These are phyloP conservation scores for Paspalum notatum DNA, from an alignment of 176 grass and related monocot species.

Conservation along the genomic window DNA sequence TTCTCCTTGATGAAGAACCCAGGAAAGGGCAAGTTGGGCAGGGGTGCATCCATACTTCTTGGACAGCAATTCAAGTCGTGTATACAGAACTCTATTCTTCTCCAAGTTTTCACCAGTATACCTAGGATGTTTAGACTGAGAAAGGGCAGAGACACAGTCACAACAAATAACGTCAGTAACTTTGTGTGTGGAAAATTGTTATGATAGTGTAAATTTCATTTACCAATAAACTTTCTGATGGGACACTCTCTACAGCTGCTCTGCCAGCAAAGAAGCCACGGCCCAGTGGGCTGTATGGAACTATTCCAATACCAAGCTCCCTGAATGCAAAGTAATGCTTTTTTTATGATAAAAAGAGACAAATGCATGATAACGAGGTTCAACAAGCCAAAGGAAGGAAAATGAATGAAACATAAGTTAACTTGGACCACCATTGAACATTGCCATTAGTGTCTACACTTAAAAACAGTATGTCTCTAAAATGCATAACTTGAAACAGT, in stretches of 20 bases:
- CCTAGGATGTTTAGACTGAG: slow-evolving; percentile 62
- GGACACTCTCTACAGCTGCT: slow-evolving; percentile 51
- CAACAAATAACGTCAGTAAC: slow-evolving; percentile 5
- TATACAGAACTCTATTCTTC: slow-evolving; percentile 73
- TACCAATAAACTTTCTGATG: slow-evolving; percentile 68
- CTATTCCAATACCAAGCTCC: slow-evolving; percentile 78
- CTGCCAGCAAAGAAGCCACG: slow-evolving; percentile 87
- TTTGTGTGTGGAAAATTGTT: background rate
- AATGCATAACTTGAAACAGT: slow-evolving; percentile 1
- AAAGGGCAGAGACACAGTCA: slow-evolving; percentile 26
- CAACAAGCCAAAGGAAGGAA: slow-evolving; percentile 23
- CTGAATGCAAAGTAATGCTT: slow-evolving; percentile 49
- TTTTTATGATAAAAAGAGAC: slow-evolving; percentile 30
- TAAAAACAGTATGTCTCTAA: slow-evolving; percentile 17
- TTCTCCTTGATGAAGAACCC: slow-evolving; percentile 75
- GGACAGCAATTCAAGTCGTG: slow-evolving; percentile 54
- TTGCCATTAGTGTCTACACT: slow-evolving; percentile 12
- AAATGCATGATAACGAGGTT: background rate
- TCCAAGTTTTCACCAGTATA: slow-evolving; percentile 74
- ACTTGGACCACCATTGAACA: slow-evolving; percentile 26
- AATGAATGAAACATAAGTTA: slow-evolving; percentile 12
- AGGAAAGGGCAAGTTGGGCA: slow-evolving; percentile 74
- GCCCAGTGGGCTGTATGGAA: slow-evolving; percentile 80
- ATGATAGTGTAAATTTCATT: slow-evolving; percentile 24
- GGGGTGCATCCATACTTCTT: slow-evolving; percentile 58